These are phyloP conservation scores for Penstemon davidsonii DNA, from an alignment of 257 asterid genomes.

Conservation along the genomic window DNA sequence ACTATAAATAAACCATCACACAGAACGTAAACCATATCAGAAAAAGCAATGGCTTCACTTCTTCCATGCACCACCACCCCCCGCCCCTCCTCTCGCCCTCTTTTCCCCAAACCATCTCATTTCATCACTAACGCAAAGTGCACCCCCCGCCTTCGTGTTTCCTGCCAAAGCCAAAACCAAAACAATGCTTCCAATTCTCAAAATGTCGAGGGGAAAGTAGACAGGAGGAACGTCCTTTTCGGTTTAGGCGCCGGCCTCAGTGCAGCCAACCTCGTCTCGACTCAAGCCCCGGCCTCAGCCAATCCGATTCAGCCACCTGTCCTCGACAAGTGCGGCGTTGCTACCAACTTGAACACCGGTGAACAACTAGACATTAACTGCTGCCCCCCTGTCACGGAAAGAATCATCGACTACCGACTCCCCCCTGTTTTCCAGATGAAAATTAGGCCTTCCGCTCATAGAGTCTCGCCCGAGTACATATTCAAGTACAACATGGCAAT, in stretches of 20 bases:
- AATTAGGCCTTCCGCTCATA: constrained; percentile 43
- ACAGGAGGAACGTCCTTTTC: constrained; percentile 42
- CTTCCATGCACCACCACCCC: constrained; percentile 1
- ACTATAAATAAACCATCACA: too few species aligned
- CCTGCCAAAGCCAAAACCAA: constrained; percentile 29
- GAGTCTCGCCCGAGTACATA: constrained; percentile 20
- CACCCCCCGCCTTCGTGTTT: constrained; percentile 29
- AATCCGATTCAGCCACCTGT: constrained; percentile 37
- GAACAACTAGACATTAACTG: constrained; percentile 33
- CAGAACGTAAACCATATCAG: too few species aligned
- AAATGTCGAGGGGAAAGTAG: constrained; percentile 9
- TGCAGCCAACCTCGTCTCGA: constrained; percentile 29
- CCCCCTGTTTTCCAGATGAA: constrained; percentile 23
- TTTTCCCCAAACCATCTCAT: constrained; percentile 32
- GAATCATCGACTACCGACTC: constrained; percentile 32
- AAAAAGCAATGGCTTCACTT: too few species aligned
- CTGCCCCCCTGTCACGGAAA: constrained; percentile 41
- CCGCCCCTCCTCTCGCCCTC: constrained; percentile 16
- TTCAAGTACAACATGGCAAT: constrained; percentile 43
- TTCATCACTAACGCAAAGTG: constrained; percentile 12
- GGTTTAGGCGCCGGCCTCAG: constrained; percentile 38
- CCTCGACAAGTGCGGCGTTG: constrained; percentile 30
- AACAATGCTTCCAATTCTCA: neutral
- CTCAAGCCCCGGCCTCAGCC: constrained; percentile 19
- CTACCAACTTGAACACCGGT: constrained; percentile 3